Base-by-base conservation (phyloP, 352 stramenopile genomes). In the Pythium brassicae region DNA sequence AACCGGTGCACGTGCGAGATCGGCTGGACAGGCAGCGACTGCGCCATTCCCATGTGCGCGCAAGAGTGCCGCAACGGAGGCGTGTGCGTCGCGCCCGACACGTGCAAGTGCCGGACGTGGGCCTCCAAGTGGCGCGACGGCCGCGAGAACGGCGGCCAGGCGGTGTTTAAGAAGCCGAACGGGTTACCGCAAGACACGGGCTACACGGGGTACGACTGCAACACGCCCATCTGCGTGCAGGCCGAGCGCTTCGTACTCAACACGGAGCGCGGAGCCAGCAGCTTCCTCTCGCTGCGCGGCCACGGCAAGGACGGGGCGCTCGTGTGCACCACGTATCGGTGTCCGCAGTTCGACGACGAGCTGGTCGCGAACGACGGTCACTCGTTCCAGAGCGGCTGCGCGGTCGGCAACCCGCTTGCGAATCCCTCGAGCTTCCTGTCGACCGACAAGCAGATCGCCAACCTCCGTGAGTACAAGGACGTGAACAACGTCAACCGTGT, bases 121-220 rank as follows among this genome's bases (percentile, higher is more conserved):
- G 61, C 82, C 10, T 97, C 77, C 32, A 74, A 67, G 23, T 98
- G 93, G 87, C 67, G 74, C n/a, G 90, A 98, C 63, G 89, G 82
- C 12, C 87, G 90, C n/a, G 74, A 91, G 51, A 85, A 83, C 22
- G 94, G 89, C 17, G 91, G 91, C 0, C 72, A 87, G 55, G 89
- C 95, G 1, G 70, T 98, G 29, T 99, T 98, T 62, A 71, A 86
- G 34, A 89, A 97, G 34, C 82, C 89, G 3, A 79, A 97, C 53
- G 95, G 90, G n/a, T 69, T 87, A 52, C 78, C 94, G 4, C 92
- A 98, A 57, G 53, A 86, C 59, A 99, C 95, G 9, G 96, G 96
- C 1, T 92, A 81, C 66, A 99, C 96, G 17, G 96, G 96, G 6
- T 99, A 97, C 63, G 96, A 99, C 64, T 99, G 96, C 74, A 89